Conservation (phyloP, 1,139 yeast species). For the Meyerozyma smithsonii region DNA sequence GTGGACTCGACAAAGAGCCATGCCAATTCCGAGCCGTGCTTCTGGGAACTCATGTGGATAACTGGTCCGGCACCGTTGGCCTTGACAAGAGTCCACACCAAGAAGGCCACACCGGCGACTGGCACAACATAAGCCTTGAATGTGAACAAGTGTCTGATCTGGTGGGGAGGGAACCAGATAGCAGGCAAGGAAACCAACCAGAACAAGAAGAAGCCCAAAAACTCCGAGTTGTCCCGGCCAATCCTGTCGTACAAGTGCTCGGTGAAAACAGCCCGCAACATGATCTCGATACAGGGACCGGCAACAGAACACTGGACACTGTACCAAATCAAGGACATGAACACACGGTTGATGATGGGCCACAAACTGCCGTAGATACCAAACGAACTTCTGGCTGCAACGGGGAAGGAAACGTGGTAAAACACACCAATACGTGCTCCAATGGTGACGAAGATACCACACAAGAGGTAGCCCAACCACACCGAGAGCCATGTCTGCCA, state of each 20-base stretch:
- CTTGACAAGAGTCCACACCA: constrained; percentile 75
- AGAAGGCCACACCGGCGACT: constrained; percentile 71
- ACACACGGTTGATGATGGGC: constrained; percentile 78
- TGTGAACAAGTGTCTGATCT: constrained; percentile 76
- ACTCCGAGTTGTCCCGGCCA: constrained; percentile 31
- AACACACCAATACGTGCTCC: constrained; percentile 69
- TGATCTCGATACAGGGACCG: constrained; percentile 73
- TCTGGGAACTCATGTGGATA: constrained; percentile 44
- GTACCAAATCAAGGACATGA: constrained; percentile 82
- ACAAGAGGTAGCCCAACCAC: constrained; percentile 65
- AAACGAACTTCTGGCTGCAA: constrained; percentile 64
- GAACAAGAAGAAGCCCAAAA: constrained; percentile 70
- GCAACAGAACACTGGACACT: constrained; percentile 82
- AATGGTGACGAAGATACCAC: constrained; percentile 57
- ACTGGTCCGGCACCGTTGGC: constrained; percentile 74
- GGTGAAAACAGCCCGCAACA: constrained; percentile 66
- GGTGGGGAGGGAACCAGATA: constrained; percentile 76
- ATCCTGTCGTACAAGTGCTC: constrained; percentile 33
- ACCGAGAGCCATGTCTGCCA: constrained; percentile 88
- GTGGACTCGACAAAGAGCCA: constrained; percentile 82
- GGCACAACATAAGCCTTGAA: constrained; percentile 74
- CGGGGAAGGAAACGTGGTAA: constrained; percentile 77
- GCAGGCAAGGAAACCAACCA: constrained; percentile 77
- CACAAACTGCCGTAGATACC: constrained; percentile 77
- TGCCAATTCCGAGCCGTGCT: constrained; percentile 58